A percentile compares a stretch with the other conserved stretches of the same genome.
Conservation (phyloP, 768 basidiomycete genomes). For the Boletus eberwhitei region DNA sequence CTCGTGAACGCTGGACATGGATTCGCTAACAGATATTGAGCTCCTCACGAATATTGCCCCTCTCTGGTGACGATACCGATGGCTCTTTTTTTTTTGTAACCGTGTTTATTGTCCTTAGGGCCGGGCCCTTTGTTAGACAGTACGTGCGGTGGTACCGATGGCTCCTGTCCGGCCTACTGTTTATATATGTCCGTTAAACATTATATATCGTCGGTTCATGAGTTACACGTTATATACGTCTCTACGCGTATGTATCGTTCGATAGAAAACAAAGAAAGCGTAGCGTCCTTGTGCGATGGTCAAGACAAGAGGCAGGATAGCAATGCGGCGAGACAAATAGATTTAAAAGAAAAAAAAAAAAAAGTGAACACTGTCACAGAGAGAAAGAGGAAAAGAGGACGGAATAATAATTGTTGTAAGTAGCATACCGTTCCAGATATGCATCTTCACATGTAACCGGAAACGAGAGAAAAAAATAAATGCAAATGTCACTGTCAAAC, state of each 20-base stretch:
- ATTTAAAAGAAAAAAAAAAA: neutral
- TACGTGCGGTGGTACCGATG: too few species aligned
- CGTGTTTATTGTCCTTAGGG: too few species aligned
- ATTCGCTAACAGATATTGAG: too few species aligned
- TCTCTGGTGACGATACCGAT: too few species aligned
- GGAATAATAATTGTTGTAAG: neutral
- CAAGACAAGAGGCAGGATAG: slow-evolving; percentile 3
- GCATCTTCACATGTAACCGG: slow-evolving; percentile 8
- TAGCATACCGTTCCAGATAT: slow-evolving; percentile 4
- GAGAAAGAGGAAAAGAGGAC: neutral
- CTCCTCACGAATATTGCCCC: too few species aligned
- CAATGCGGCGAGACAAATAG: neutral
- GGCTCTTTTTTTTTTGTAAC: too few species aligned
- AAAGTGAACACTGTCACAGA: neutral
- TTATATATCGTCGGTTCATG: slow-evolving; percentile 21
- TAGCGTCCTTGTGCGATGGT: slow-evolving; percentile 8
- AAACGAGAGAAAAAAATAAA: neutral
- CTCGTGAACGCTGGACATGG: too few species aligned
- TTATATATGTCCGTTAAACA: slow-evolving; percentile 10
- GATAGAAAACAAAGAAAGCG: neutral
- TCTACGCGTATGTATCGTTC: slow-evolving; percentile 10
- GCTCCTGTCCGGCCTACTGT: too few species aligned
- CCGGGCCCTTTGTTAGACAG: too few species aligned
- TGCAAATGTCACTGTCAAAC: neutral
- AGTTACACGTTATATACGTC: slow-evolving; percentile 23